Percentiles rank a stretch among this genome's conserved stretches.
phyloP scores from a whole-genome alignment of 495 filamentous ascomycete genomes.

The Astrothelium subdiscretum region DNA sequence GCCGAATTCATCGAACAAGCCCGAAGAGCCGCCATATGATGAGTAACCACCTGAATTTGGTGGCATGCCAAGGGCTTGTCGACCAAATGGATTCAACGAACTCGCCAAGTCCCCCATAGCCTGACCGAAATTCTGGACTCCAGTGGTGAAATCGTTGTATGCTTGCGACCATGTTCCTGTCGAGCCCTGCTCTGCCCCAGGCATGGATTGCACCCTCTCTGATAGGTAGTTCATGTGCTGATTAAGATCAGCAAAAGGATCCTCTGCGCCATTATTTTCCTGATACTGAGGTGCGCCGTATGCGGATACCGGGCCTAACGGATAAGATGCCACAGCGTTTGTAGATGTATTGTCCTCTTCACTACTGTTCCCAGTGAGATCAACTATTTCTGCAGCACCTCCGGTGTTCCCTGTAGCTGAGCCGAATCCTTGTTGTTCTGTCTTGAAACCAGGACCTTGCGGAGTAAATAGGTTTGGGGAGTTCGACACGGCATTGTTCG shows the following conservation, averaged over 20 bases:
- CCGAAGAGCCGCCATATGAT: background rate
- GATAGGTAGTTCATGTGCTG: background rate
- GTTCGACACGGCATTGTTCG: background rate
- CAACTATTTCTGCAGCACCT: conserved; percentile 4
- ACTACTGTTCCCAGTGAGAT: conserved; percentile 16
- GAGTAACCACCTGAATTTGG: background rate
- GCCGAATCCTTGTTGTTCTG: background rate
- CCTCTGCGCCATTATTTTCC: background rate
- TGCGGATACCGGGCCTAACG: conserved; percentile 1
- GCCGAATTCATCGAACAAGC: background rate
- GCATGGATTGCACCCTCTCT: conserved; percentile 5
- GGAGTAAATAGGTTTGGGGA: background rate
- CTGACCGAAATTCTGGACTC: background rate
- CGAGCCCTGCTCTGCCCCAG: conserved; percentile 8
- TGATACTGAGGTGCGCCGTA: background rate
- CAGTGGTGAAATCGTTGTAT: background rate
- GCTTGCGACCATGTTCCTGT: background rate
- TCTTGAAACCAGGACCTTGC: background rate
- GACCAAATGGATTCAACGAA: background rate
- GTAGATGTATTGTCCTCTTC: conserved; percentile 14
- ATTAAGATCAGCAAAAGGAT: background rate
- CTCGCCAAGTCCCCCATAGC: background rate
- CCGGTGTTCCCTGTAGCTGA: too few relatives aligned
- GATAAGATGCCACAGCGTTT: conserved; percentile 5
- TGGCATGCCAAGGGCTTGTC: background rate